These are phyloP conservation scores for Nyctanthes arbortristis DNA, from an alignment of 257 asterid species.

Conservation along the genomic window DNA sequence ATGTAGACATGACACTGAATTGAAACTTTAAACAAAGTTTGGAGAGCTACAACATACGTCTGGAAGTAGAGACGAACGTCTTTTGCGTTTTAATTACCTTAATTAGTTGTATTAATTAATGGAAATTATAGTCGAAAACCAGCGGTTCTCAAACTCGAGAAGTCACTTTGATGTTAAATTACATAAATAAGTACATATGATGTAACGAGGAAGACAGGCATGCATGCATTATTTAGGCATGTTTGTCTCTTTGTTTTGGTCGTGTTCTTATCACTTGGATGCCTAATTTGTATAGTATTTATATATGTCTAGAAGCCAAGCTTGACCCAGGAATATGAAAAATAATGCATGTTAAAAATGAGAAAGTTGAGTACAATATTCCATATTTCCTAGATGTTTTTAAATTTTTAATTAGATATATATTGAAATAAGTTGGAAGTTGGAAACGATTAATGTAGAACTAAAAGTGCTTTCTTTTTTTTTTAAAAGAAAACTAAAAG, in stretches of 20 bases:
- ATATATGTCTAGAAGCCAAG: neutral
- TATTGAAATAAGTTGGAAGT: too few species aligned
- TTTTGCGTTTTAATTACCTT: conserved; percentile 5
- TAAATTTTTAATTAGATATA: too few species aligned
- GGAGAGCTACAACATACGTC: too few species aligned
- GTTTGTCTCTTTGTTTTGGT: conserved; percentile 7
- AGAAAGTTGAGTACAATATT: neutral
- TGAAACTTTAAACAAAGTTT: too few species aligned
- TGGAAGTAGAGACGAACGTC: too few species aligned
- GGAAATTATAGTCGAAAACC: conserved; percentile 14
- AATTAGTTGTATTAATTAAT: neutral
- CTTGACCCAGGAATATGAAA: neutral
- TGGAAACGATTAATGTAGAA: too few species aligned
- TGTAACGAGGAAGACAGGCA: conserved; percentile 14
- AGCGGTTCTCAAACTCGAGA: conserved; percentile 11
- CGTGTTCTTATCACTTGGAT: neutral
- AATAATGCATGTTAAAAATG: neutral
- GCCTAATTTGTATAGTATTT: neutral
- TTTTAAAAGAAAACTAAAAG: too few species aligned
- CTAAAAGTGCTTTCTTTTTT: too few species aligned
- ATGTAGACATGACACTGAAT: too few species aligned
- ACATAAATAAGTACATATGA: neutral
- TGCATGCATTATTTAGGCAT: conserved; percentile 8
- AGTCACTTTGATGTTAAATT: conserved; percentile 11
- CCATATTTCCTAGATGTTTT: neutral